Base-by-base conservation (phyloP, 2,329 filamentous ascomycete species). In the Metarhizium anisopliae region DNA sequence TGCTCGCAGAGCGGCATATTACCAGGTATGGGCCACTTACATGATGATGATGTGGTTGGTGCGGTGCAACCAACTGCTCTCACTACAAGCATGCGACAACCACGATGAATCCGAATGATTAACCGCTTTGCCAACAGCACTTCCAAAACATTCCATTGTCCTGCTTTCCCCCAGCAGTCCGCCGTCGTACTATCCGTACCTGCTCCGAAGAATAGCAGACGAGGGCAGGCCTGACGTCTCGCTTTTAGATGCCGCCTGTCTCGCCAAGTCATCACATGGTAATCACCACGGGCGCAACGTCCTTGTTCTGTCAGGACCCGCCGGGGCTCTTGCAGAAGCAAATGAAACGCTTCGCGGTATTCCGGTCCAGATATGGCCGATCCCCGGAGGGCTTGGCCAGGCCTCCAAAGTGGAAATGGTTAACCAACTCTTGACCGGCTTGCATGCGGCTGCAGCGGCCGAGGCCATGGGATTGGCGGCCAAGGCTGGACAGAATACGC, bases 371-470 rank as follows among this genome's bases (percentile, higher is more conserved):
- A 14, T 43, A 6, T 18, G 40, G 13, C 40, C n/a, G 14, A 13
- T 52, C 11, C 73, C 75, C 0, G 77, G 77, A 0, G 76, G 74
- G 0, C 60, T 77, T 14, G 78, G 78, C 0, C 74, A 74, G 0
- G 78, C 77, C 2, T 78, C 77, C 53, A 80, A 80, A 55, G 74
- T 80, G 61, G 80, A 80, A 60, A 78, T 80, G 69, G 70, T 78
- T 25, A 77, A 79, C 62, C 77, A 80, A 62, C 74, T 80, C 3
- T 66, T 81, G 38, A 74, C 75, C 0, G 78, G 74, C 2, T 76
- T 80, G 35, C 78, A 82, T 56, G 77, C 80, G 52, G 70, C 75
- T 0, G 74, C 75, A 6, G 73, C 75, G 1, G 74, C 74, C 35
- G 79, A 82, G 59, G 78, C 76, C 2, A 77, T 79, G 70, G 78